phyloP scores from a whole-genome alignment of 805 yeast species.

The Torulaspora microellipsoides region DNA sequence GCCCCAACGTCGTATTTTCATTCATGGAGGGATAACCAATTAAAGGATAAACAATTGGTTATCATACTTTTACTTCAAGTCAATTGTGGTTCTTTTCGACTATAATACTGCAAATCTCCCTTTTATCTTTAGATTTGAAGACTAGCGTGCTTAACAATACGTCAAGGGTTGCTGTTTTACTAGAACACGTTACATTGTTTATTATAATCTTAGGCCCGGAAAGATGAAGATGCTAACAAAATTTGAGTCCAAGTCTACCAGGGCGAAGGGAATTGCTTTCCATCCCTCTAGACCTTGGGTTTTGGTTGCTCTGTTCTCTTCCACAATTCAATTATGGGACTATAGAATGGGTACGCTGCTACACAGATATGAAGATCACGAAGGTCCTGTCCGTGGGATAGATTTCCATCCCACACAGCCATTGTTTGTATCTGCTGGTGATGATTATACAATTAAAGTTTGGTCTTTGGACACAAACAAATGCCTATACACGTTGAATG shows the following conservation, averaged over 20 bases:
- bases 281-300: conserved; percentile 95
- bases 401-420: conserved; percentile 99
- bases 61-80: too few relatives aligned
- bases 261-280: conserved; percentile 97
- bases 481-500: conserved; percentile 84
- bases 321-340: conserved; percentile 99
- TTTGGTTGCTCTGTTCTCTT: conserved; percentile 87
- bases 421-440: conserved; percentile 94
- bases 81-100: too few relatives aligned
- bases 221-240: conserved; percentile 82
- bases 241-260: conserved; percentile 95
- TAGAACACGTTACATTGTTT: conserved; percentile 7
- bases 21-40: too few relatives aligned
- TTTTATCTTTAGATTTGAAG: too few relatives aligned
- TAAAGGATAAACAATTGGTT: too few relatives aligned
- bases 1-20: background rate
- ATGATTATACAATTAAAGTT: conserved; percentile 89
- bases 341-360: conserved; percentile 98
- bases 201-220: conserved; percentile 14
- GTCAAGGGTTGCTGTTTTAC: too few relatives aligned
- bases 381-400: conserved; percentile 94
- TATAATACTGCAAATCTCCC: too few relatives aligned
- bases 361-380: conserved; percentile 96
- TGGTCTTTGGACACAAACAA: conserved; percentile 93
- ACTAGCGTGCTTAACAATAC: too few relatives aligned